Conservation (phyloP, 202 grass and related monocot genomes). For the Carex arenaria region DNA sequence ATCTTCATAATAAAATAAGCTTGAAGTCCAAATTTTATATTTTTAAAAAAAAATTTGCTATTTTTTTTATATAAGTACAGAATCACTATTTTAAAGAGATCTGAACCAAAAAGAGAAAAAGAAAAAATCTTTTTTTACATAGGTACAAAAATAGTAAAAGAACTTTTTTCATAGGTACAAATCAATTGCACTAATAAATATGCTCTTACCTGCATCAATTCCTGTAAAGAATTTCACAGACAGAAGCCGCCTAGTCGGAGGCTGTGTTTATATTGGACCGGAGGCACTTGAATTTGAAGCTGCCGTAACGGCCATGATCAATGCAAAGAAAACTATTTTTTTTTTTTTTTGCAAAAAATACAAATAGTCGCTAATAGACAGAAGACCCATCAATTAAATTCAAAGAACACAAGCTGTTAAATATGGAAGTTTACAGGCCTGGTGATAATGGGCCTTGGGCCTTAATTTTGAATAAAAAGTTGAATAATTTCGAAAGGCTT, state of each 20-base stretch:
- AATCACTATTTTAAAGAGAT: no score
- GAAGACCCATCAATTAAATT: background rate
- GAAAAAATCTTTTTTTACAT: no score
- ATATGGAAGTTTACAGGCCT: background rate
- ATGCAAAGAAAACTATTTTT: constrained; percentile 49
- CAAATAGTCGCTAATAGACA: background rate
- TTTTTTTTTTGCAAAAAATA: background rate
- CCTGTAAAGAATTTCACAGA: constrained; percentile 61
- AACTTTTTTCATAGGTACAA: no score
- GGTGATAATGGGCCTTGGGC: background rate
- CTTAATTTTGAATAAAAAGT: background rate
- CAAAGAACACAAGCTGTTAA: background rate
- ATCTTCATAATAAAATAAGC: no score
- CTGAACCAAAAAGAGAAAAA: no score
- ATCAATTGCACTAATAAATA: no score
- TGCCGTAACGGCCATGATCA: constrained; percentile 48
- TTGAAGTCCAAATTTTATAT: no score
- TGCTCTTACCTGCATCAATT: no score
- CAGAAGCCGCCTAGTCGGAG: constrained; percentile 47
- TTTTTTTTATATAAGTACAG: no score
- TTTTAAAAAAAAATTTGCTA: no score
- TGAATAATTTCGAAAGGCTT: constrained; percentile 37
- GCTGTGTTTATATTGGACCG: constrained; percentile 48
- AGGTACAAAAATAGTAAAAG: no score
- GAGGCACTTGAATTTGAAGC: constrained; percentile 59